Conservation (phyloP, 306 rosid genomes). For the Prunus davidiana region DNA sequence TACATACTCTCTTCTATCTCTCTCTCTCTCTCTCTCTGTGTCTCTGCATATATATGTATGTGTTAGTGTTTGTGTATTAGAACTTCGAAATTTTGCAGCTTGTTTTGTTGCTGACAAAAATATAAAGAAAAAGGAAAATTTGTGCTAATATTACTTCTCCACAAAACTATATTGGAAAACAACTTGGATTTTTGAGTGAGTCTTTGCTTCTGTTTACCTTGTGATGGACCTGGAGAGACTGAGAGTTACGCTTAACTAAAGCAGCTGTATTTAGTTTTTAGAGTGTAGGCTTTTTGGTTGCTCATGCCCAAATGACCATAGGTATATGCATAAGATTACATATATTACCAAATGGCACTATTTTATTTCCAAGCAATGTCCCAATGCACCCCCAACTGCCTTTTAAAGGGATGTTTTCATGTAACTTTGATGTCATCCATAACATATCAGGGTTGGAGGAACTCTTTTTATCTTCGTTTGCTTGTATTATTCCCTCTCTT, state of each 20-base stretch:
- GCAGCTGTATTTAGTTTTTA: neutral
- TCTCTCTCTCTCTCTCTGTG: neutral
- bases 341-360: neutral
- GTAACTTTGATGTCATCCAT: neutral
- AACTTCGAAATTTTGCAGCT: neutral
- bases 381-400: neutral
- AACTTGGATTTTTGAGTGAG: neutral
- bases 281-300: neutral
- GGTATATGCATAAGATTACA: neutral
- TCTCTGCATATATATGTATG: neutral
- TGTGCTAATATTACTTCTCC: neutral
- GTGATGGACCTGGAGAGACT: neutral
- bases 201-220: neutral
- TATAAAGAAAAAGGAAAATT: neutral
- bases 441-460: neutral
- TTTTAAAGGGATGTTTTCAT: neutral
- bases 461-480: neutral
- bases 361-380: neutral
- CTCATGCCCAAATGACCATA: neutral
- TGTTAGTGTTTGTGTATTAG: neutral
- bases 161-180: no score
- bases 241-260: neutral
- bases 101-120: constrained; percentile 1
- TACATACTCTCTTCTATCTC: neutral
- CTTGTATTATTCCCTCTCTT: neutral